Evolutionary conservation across 139 green algal genomes (phyloP).

Genomic region (Chlamydomonas sp.): DNA sequence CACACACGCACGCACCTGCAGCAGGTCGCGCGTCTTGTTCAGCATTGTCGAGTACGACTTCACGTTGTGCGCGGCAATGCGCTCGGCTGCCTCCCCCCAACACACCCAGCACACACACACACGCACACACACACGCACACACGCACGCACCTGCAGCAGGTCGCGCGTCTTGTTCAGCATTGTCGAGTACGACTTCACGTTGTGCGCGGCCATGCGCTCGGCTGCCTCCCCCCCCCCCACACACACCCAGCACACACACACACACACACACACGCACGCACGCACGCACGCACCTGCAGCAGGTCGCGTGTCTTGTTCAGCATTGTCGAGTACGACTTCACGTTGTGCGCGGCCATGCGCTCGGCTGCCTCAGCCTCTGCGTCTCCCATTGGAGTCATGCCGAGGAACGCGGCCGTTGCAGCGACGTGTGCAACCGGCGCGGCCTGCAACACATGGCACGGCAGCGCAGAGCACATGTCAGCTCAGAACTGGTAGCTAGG

Average conservation of each 20-base stretch:
- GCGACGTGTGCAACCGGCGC: not conserved
- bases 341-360: constrained; percentile 2
- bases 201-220: not conserved
- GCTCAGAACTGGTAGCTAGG: not conserved
- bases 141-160: constrained; percentile 17
- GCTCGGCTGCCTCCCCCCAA: not conserved
- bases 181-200: not conserved
- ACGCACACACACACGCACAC: not conserved
- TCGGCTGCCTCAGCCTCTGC: not conserved
- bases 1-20: no score
- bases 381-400: constrained; percentile 4
- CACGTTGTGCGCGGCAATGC: not conserved
- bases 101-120: no score
- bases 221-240: not conserved
- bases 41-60: constrained; percentile 7
- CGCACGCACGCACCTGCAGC: constrained; percentile 8
- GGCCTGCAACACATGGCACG: not conserved
- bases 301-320: constrained; percentile 9
- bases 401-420: not conserved
- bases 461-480: not conserved
- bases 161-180: constrained; percentile 7
- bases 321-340: constrained; percentile 14
- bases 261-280: not conserved
- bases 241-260: no score
- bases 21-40: not conserved